Evolutionary conservation across 495 filamentous ascomycete genomes (phyloP).

Genomic region (Tuber umbilicatum): DNA sequence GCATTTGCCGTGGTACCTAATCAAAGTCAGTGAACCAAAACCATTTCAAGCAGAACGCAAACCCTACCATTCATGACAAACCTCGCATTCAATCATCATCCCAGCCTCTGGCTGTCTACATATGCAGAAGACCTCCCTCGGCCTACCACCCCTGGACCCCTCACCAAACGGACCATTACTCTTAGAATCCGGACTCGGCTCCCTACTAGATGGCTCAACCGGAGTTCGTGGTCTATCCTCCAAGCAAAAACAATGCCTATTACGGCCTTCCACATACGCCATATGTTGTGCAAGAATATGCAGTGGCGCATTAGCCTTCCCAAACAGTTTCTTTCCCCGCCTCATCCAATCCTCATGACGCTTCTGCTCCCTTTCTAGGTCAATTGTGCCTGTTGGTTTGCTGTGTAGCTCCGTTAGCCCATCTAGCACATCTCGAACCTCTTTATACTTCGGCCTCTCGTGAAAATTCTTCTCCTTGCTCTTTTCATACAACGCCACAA

Average conservation of each 20-base stretch:
- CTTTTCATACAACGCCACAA: conserved; percentile 68
- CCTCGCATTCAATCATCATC: conserved; percentile 99
- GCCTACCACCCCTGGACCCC: conserved; percentile 48
- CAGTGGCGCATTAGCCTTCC: conserved; percentile 93
- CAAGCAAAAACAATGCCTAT: conserved; percentile 83
- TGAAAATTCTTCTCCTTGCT: conserved; percentile 66
- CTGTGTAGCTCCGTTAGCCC: conserved; percentile 79
- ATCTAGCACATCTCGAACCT: conserved; percentile 83
- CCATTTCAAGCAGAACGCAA: conserved; percentile 9
- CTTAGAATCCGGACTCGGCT: conserved; percentile 65
- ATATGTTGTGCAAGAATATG: conserved; percentile 92
- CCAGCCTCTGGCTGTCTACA: conserved; percentile 88
- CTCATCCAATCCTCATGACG: conserved; percentile 99
- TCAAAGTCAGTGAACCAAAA: conserved; percentile 21
- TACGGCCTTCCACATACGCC: conserved; percentile 83
- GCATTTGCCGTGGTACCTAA: conserved; percentile 96
- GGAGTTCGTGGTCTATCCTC: conserved; percentile 83
- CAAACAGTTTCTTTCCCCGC: conserved; percentile 95
- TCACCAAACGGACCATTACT: conserved; percentile 44
- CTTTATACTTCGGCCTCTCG: conserved; percentile 80
- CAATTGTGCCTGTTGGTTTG: conserved; percentile 81
- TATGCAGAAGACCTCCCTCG: conserved; percentile 91
- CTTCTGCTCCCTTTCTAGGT: conserved; percentile 91
- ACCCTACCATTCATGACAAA: conserved; percentile 91
- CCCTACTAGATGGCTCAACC: conserved; percentile 83